Evolutionary conservation across 2,329 filamentous ascomycete genomes (phyloP), one percentile per base, ranked within the genome.

Genomic region (Triangularia verruculosa): DNA sequence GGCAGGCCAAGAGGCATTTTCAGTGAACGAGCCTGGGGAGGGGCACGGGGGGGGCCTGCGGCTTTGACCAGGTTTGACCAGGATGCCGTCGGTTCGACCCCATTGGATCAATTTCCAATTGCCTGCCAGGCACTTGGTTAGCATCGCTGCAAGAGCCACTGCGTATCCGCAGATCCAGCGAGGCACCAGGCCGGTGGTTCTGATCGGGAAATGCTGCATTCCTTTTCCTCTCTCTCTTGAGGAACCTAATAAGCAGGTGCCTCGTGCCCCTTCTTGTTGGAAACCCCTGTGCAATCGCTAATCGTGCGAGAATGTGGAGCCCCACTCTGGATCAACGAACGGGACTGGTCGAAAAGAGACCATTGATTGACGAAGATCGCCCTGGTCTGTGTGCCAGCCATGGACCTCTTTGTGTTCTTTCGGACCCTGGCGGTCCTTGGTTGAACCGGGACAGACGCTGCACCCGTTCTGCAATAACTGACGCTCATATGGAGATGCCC

Each of bases 1-100:
- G 9, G 47, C 47, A 51, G 34, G 64, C 27, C 39, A 65, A 62
- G 61, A 59, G 47, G 20, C 53, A 47, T 66, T 60, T 63, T 63
- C 59, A 62, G 53, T 47, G 64, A 64, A 55, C 12, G 55, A 28
- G 32, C 34, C 30, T 61, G 54, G 20, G 25, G 53, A 51, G 22
- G 22, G 9, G 57, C 15, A 22, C 30, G 13, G 30, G 34, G 34
- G 34, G 32, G 57, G 53, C 61, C 51, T 57, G 56, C 61, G 39
- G 61, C 64, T 55, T 24, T 39, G 22, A 47, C 24, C 57, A n/a
- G 24, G 22, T 25, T 22, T 24, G 22, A 25, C 39, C 39, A 59
- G 57, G 34, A 51, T 30, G 57, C n/a, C 32, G 25, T 39, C 24
- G 34, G 39, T 59, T 28, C 15, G 51, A 54, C 25, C 51, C 39